Percentiles rank a stretch among this genome's conserved stretches.
Evolutionary conservation across 805 yeast genomes (phyloP).

Genomic region (Phaffomyces thermotolerans): DNA sequence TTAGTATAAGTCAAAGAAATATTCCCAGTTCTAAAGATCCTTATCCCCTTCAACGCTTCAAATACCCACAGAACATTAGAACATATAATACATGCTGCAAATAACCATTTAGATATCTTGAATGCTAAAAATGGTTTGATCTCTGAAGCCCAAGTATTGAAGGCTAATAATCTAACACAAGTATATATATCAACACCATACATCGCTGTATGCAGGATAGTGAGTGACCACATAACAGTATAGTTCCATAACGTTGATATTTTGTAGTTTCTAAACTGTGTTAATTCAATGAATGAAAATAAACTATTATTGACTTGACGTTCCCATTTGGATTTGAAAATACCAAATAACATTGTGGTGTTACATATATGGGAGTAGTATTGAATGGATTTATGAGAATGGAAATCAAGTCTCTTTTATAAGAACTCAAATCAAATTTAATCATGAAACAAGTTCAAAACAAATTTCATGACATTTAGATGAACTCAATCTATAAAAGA

Average conservation of each 20-base stretch:
- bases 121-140: constrained; percentile 43
- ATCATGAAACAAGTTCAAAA: no score
- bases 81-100: constrained; percentile 71
- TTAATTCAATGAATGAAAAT: constrained; percentile 42
- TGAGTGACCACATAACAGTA: constrained; percentile 27
- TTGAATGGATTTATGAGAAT: no score
- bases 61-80: constrained; percentile 53
- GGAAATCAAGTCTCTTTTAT: no score
- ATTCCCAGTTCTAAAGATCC: constrained; percentile 50
- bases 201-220: constrained; percentile 43
- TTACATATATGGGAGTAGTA: no score
- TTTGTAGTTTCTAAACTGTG: constrained; percentile 38
- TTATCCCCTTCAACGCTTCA: constrained; percentile 51
- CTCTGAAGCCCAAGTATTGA: constrained; percentile 58
- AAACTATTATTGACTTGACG: constrained; percentile 31
- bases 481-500: no score
- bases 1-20: constrained; percentile 68
- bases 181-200: constrained; percentile 74
- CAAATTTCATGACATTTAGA: no score
- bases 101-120: constrained; percentile 59
- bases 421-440: no score
- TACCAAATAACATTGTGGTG: constrained; percentile 5
- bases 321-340: constrained; percentile 27
- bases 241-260: constrained; percentile 39
- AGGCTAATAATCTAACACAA: constrained; percentile 63